These are phyloP conservation scores for Xylaria palmicola DNA, from an alignment of 495 filamentous ascomycete genomes.

Conservation along the genomic window DNA sequence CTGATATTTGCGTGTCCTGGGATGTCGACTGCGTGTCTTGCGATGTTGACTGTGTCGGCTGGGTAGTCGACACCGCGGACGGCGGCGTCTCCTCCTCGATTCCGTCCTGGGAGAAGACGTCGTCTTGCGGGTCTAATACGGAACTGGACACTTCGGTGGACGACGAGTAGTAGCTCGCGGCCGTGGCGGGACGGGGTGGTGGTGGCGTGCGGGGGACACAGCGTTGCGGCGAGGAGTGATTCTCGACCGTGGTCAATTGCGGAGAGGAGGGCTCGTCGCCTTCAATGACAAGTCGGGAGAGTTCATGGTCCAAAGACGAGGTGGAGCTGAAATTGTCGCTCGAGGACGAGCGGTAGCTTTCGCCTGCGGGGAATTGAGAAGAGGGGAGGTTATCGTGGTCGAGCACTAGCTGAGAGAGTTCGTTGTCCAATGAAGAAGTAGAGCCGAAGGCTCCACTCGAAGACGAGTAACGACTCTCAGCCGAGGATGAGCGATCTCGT, in stretches of 20 bases:
- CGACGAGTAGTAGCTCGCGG: not conserved
- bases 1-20: too few species aligned
- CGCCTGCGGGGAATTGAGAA: not conserved
- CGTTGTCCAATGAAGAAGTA: slow-evolving; percentile 3
- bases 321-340: slow-evolving; percentile 9
- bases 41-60: not conserved
- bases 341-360: not conserved
- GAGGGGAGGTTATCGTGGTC: not conserved
- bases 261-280: not conserved
- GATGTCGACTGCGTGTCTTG: slow-evolving; percentile 3
- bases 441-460: slow-evolving; percentile 1
- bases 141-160: slow-evolving; percentile 3
- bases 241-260: not conserved
- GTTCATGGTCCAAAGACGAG: not conserved
- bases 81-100: slow-evolving; percentile 1
- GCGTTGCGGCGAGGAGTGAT: not conserved
- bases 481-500: not conserved
- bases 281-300: slow-evolving; percentile 2
- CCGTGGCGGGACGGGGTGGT: not conserved
- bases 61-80: not conserved
- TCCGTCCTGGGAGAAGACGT: not conserved
- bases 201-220: not conserved
- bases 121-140: not conserved
- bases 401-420: not conserved
- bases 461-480: slow-evolving; percentile 4